Conservation (phyloP, 768 basidiomycete genomes). For the Rhizopogon sp. region DNA sequence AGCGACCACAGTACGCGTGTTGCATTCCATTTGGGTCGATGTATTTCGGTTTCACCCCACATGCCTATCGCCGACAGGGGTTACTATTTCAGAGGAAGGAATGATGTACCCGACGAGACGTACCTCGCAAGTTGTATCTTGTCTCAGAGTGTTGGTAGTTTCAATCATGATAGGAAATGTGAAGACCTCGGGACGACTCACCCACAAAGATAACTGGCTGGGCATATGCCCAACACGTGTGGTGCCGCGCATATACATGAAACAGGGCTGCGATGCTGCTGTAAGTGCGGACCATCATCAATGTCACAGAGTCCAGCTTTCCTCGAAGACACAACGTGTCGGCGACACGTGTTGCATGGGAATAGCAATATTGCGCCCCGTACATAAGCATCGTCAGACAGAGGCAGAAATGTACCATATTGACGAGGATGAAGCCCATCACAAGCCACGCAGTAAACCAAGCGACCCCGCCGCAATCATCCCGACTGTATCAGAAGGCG, state of each 20-base stretch:
- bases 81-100: neutral
- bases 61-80: conserved; percentile 34
- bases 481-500: neutral
- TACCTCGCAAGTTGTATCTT: conserved; percentile 19
- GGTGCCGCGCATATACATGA: neutral
- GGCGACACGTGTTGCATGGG: neutral
- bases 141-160: neutral
- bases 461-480: conserved; percentile 3
- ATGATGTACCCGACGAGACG: neutral
- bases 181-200: neutral
- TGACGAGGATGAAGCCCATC: neutral
- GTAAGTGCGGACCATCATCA: neutral
- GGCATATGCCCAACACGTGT: neutral
- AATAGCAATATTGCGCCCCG: neutral
- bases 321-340: neutral
- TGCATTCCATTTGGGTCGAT: conserved; percentile 51
- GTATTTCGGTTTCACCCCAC: conserved; percentile 57
- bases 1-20: conserved; percentile 58
- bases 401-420: neutral
- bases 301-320: neutral
- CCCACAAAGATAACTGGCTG: neutral
- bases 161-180: conserved; percentile 1
- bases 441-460: neutral
- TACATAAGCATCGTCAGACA: neutral
- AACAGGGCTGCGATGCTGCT: neutral